These are phyloP conservation scores for Penicillium malachiteum DNA, from an alignment of 495 filamentous ascomycete species.

Conservation along the genomic window DNA sequence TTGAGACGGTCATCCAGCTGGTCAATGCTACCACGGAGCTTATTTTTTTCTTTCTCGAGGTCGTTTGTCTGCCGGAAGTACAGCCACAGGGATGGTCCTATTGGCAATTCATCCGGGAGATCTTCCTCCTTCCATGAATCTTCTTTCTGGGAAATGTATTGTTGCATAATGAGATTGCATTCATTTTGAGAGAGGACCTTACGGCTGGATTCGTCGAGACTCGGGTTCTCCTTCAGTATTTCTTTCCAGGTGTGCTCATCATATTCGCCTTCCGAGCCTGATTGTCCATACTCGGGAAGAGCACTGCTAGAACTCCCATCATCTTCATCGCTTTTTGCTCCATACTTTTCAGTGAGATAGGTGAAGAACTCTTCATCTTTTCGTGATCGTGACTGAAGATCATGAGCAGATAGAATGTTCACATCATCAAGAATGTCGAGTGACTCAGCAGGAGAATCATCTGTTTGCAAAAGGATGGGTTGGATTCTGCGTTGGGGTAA, in stretches of 20 bases:
- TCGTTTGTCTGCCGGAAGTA: neutral
- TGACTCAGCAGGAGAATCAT: too few species aligned
- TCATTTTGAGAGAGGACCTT: neutral
- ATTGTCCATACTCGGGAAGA: conserved; percentile 67
- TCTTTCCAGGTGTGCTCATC: conserved; percentile 57
- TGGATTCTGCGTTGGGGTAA: too few species aligned
- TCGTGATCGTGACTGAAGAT: neutral
- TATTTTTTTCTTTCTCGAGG: neutral
- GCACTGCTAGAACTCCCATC: conserved; percentile 31
- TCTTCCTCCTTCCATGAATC: neutral
- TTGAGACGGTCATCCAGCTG: neutral
- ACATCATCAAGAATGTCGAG: too few species aligned
- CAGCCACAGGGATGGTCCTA: neutral
- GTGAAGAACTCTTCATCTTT: conserved; percentile 2
- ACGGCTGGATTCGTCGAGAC: neutral
- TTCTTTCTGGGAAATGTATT: conserved; percentile 52
- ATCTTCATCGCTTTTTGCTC: conserved; percentile 34
- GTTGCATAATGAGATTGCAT: neutral
- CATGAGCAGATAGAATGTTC: too few species aligned
- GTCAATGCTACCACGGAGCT: neutral
- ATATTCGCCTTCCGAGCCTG: conserved; percentile 53
- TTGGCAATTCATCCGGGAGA: neutral
- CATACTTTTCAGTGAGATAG: conserved; percentile 47
- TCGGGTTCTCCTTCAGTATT: neutral
- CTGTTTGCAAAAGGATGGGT: too few species aligned